Evolutionary conservation across 2,329 filamentous ascomycete genomes (phyloP).

Genomic region (Atkinsonella texensis): DNA sequence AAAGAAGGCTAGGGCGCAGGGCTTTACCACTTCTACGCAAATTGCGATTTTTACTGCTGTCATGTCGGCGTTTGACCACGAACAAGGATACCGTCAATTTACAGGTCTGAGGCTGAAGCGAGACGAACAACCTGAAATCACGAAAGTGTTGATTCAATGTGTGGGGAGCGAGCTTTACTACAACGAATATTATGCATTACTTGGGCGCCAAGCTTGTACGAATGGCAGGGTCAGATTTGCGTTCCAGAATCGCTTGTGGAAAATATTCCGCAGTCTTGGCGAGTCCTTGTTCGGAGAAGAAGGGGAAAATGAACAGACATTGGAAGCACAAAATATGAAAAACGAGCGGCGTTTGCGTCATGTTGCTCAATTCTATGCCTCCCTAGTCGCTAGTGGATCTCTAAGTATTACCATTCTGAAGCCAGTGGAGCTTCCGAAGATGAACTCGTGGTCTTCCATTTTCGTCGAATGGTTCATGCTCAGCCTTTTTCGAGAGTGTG

Average conservation of each 20-base stretch:
- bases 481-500: constrained; percentile 56
- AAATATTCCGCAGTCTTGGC: constrained; percentile 74
- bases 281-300: constrained; percentile 61
- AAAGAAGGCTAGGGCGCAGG: constrained; percentile 64
- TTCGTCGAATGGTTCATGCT: constrained; percentile 77
- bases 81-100: constrained; percentile 71
- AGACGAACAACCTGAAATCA: constrained; percentile 75
- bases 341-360: constrained; percentile 41
- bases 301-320: constrained; percentile 43
- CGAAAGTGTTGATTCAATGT: constrained; percentile 78
- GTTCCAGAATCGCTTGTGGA: constrained; percentile 81
- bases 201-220: constrained; percentile 65
- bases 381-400: constrained; percentile 33
- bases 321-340: constrained; percentile 30
- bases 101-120: constrained; percentile 76
- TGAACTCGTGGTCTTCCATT: constrained; percentile 62
- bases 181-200: constrained; percentile 86
- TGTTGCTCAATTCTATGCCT: constrained; percentile 42
- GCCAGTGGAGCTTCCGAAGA: constrained; percentile 64
- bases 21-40: constrained; percentile 77
- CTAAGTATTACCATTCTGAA: constrained; percentile 42
- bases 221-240: constrained; percentile 68
- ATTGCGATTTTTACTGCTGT: constrained; percentile 89
- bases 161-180: constrained; percentile 71
- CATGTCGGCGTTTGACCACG: constrained; percentile 71